Conservation (phyloP, 2,329 filamentous ascomycete species). For the Fusarium floridanum region DNA sequence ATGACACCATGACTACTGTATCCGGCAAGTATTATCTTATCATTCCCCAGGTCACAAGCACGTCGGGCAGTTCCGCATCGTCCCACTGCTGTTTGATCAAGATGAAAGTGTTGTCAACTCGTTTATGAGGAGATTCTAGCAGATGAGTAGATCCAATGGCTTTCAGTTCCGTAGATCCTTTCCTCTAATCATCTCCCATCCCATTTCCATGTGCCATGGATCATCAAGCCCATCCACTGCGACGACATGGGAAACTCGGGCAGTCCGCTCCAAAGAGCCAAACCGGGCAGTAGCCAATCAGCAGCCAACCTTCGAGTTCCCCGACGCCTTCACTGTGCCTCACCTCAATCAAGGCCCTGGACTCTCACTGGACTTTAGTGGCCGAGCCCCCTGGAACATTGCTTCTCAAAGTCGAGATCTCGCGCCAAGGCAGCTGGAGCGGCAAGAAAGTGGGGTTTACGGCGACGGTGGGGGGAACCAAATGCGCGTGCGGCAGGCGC, state of each 20-base stretch:
- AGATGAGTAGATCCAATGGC: slow-evolving; percentile 7
- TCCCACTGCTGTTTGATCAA: slow-evolving; percentile 13
- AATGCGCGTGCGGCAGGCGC: slow-evolving; percentile 23
- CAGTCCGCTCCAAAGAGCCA: slow-evolving; percentile 6
- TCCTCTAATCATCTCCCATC: not conserved
- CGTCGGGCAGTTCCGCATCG: slow-evolving; percentile 25
- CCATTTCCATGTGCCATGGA: slow-evolving; percentile 26
- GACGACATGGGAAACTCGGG: slow-evolving; percentile 21
- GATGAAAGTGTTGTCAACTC: slow-evolving; percentile 16
- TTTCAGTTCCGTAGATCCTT: not conserved
- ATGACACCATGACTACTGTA: not conserved
- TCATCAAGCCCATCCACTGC: slow-evolving; percentile 34
- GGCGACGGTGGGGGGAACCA: slow-evolving; percentile 25
- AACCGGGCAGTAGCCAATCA: slow-evolving; percentile 22
- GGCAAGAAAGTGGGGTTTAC: slow-evolving; percentile 34
- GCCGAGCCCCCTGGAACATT: not conserved
- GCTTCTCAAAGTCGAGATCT: not conserved
- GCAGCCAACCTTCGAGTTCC: not conserved
- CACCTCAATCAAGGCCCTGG: not conserved
- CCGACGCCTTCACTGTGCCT: not conserved
- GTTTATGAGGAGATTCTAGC: slow-evolving; percentile 3
- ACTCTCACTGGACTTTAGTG: not conserved
- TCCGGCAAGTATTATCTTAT: slow-evolving; percentile 25
- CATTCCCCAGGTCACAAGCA: slow-evolving; percentile 7
- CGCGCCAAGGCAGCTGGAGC: slow-evolving; percentile 10